Evolutionary conservation across 148 eudicot species (phyloP).

Genomic region (Polygonum aviculare): DNA sequence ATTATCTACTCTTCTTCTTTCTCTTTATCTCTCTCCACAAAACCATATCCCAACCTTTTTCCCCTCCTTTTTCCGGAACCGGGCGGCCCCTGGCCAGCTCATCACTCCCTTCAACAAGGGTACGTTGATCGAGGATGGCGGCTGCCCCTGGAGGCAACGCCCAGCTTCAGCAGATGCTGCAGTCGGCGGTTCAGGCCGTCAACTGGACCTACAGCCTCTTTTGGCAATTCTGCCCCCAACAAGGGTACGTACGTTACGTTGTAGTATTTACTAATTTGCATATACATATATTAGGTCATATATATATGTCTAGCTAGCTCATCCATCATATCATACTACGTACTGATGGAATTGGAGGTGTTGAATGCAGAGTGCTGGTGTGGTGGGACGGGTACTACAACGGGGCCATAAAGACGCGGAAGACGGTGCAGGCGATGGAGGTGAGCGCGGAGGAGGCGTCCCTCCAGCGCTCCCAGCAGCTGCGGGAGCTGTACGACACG

Average conservation of each 20-base stretch:
- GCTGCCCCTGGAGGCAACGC: neutral
- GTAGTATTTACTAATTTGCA: too few relatives aligned
- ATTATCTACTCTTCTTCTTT: neutral
- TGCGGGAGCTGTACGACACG: constrained; percentile 70
- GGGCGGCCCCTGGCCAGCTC: too few relatives aligned
- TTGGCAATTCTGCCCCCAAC: constrained; percentile 76
- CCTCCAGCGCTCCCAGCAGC: constrained; percentile 68
- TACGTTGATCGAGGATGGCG: too few relatives aligned
- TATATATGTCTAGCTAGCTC: too few relatives aligned
- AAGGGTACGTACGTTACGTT: constrained; percentile 37
- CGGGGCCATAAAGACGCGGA: constrained; percentile 84
- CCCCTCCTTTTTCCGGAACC: too few relatives aligned
- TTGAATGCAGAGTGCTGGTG: constrained; percentile 33
- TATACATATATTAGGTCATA: too few relatives aligned
- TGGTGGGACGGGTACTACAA: constrained; percentile 94
- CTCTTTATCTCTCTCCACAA: neutral
- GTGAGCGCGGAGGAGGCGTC: constrained; percentile 59
- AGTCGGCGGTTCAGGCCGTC: constrained; percentile 57
- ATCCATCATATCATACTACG: too few relatives aligned
- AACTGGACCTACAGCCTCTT: constrained; percentile 85
- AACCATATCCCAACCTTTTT: neutral
- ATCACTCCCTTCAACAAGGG: too few relatives aligned
- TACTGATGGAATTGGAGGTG: too few relatives aligned
- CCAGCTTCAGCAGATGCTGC: constrained; percentile 47
- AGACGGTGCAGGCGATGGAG: constrained; percentile 66